phyloP scores from a whole-genome alignment of 129 eudicot genomes.

The Arctium lappa region DNA sequence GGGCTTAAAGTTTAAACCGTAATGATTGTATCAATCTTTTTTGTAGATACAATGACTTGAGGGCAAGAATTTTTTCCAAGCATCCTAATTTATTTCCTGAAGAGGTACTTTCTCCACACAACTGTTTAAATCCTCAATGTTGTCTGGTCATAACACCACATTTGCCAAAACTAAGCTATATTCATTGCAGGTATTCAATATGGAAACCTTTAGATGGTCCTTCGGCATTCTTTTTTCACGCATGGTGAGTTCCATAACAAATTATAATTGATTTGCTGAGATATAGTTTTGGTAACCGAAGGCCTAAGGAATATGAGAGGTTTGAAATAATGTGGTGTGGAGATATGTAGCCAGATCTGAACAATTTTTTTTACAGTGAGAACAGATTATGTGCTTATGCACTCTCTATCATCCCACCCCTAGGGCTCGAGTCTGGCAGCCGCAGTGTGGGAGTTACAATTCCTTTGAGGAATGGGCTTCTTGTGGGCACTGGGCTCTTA shows the following conservation, averaged over 20 bases:
- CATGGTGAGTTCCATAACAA: constrained; percentile 51
- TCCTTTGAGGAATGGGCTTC: too few species aligned
- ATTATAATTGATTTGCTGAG: not conserved
- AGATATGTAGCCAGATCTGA: not conserved
- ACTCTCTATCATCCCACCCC: not conserved
- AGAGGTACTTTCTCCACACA: constrained; percentile 43
- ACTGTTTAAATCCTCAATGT: not conserved
- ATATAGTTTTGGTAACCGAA: not conserved
- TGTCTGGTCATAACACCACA: not conserved
- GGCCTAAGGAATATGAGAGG: not conserved
- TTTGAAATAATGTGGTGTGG: not conserved
- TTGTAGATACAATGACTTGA: constrained; percentile 80
- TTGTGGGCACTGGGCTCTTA: too few species aligned
- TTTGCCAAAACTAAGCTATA: not conserved
- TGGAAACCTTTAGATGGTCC: constrained; percentile 92
- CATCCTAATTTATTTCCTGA: constrained; percentile 91
- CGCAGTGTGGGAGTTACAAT: too few species aligned
- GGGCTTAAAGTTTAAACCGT: not conserved
- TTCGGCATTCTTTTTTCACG: constrained; percentile 98
- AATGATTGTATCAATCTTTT: constrained; percentile 4
- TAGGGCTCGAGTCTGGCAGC: too few species aligned
- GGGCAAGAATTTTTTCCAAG: constrained; percentile 77
- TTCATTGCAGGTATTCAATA: constrained; percentile 71
- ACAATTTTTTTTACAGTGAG: not conserved
- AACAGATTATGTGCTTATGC: not conserved